A percentile compares a stretch with the other conserved stretches of the same genome.
Conservation (phyloP, 129 eudicot species). For the Deinandra increscens region DNA sequence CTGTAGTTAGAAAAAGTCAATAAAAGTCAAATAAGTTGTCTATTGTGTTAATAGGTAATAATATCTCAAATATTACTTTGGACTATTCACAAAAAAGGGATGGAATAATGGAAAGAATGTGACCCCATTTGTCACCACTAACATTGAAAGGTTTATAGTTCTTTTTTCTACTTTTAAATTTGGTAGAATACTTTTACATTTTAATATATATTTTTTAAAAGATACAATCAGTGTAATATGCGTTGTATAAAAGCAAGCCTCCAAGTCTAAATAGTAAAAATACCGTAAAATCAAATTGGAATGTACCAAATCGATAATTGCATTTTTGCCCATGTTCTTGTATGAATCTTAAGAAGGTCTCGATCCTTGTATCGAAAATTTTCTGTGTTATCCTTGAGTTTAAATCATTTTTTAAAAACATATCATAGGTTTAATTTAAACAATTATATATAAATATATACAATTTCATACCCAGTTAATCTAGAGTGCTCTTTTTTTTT, state of each 20-base stretch:
- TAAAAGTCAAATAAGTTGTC: too few species aligned
- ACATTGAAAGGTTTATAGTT: background rate
- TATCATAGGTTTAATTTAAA: background rate
- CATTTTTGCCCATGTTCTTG: background rate
- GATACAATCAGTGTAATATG: background rate
- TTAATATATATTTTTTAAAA: background rate
- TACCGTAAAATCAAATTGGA: background rate
- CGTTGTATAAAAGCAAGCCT: background rate
- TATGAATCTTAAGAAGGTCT: too few species aligned
- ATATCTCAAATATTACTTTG: too few species aligned
- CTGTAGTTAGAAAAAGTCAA: too few species aligned
- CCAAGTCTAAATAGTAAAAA: background rate
- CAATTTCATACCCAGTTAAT: too few species aligned
- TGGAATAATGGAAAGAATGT: constrained; percentile 1
- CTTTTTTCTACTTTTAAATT: background rate
- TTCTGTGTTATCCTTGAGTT: too few species aligned
- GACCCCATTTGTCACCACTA: constrained; percentile 11
- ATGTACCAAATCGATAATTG: background rate
- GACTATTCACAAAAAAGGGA: constrained; percentile 2
- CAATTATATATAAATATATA: too few species aligned
- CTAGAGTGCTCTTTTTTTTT: too few species aligned
- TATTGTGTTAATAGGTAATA: too few species aligned
- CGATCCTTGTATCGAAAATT: too few species aligned
- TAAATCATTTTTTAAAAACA: background rate
- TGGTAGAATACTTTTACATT: too few species aligned